These are phyloP conservation scores for Castanospermum australe DNA, from an alignment of 306 rosid species.

Conservation along the genomic window DNA sequence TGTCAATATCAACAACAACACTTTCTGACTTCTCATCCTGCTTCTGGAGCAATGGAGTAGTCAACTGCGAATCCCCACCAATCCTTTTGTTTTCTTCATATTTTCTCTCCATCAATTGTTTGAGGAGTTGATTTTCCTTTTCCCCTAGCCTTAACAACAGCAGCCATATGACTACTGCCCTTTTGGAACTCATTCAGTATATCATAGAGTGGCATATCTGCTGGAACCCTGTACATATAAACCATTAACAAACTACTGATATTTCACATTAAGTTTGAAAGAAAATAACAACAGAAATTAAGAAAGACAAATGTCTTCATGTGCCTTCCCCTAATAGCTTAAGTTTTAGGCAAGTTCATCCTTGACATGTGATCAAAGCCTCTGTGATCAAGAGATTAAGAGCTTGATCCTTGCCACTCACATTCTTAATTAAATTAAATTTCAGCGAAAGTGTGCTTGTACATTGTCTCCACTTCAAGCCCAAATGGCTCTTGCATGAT, in stretches of 20 bases:
- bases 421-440: background rate
- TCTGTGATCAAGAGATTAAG: background rate
- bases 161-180: slow-evolving; percentile 99
- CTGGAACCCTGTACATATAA: slow-evolving; percentile 73
- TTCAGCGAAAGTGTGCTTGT: background rate
- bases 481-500: background rate
- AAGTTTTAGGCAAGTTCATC: background rate
- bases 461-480: background rate
- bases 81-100: slow-evolving; percentile 35
- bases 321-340: slow-evolving; percentile 1
- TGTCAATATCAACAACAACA: slow-evolving; percentile 70
- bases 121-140: slow-evolving; percentile 49
- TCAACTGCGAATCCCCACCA: slow-evolving; percentile 49
- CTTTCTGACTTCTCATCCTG: slow-evolving; percentile 40
- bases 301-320: slow-evolving; percentile 6
- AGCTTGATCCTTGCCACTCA: background rate
- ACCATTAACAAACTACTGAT: slow-evolving; percentile 26
- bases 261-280: slow-evolving; percentile 14
- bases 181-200: slow-evolving; percentile 96
- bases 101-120: slow-evolving; percentile 52
- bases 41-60: slow-evolving; percentile 69
- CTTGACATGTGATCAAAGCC: background rate
- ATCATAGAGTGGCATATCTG: slow-evolving; percentile 97
- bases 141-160: slow-evolving; percentile 76
- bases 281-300: background rate